Base-by-base conservation (phyloP, 2,329 filamentous ascomycete genomes). In the Verticillium longisporum region DNA sequence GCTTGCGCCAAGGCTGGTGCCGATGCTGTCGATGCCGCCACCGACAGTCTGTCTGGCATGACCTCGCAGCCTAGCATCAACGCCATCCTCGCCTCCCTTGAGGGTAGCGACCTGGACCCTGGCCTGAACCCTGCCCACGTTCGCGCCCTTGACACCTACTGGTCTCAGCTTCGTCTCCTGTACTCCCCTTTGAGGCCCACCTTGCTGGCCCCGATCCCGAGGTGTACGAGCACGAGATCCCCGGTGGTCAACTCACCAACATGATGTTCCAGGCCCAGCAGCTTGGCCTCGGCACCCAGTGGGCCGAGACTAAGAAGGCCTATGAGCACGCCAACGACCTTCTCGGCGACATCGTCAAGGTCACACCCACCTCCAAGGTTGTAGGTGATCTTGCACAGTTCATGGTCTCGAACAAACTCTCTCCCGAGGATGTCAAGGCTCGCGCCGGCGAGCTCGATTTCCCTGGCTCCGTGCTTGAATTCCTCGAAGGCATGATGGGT, bases 191-290 rank as follows among this genome's bases (percentile, higher is more conserved):
- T 78, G 95, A 99, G 81, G 94, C 95, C 68, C 91, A 94, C 72
- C 87, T 99, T 62, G 88, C 91, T 53, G 95, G 95, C 18, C 94
- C 95, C 31, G 95, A 99, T 71, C 94, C 94, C 3, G 93, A 97
- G 77, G 93, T 97, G 60, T 99, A 99, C 78, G 92, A 97, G 81
- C 95, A 99, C 80, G 95, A 99, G 76, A 99, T 99, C 69, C 95
- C 95, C 55, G 95, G 95, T 79, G 95, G 95, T 66, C 95, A 99
- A 79, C 84, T 99, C 69, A 99, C 95, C 79, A 99, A 99, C 83
- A 89, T 99, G 82, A 97, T 99, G 87, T 99, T 99, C 90, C 95
- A 99, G 78, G 95, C 95, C 63, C 88, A 91, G 38, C 93, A 97
- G 77, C 88, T 98, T 66, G 95, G 95, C 72, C 90, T 99, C 31